Percentiles rank a stretch among this genome's conserved stretches.
Conservation (phyloP, 2,329 filamentous ascomycete genomes). For the Clonostachys rhizophaga region DNA sequence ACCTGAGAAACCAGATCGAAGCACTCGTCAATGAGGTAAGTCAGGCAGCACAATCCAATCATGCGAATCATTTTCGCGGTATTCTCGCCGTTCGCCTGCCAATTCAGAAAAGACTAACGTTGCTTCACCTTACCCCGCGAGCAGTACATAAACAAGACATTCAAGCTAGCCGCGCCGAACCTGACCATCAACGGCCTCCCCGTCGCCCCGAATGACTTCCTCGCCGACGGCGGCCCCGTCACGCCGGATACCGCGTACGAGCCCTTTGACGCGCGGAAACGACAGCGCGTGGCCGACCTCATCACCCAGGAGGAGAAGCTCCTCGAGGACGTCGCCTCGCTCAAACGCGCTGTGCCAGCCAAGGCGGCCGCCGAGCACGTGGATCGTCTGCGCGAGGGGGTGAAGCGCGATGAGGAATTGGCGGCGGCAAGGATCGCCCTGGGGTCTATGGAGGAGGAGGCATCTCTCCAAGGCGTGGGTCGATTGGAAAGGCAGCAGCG, state of each 20-base stretch:
- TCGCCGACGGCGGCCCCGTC: constrained; percentile 14
- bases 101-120: neutral
- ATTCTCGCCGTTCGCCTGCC: neutral
- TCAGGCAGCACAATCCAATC: neutral
- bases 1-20: constrained; percentile 54
- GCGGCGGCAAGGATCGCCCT: constrained; percentile 12
- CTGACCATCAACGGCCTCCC: constrained; percentile 59
- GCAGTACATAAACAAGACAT: constrained; percentile 59
- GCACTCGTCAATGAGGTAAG: constrained; percentile 53
- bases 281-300: constrained; percentile 55
- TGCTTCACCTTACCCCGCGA: neutral
- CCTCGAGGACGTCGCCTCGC: constrained; percentile 55
- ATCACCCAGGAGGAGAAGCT: constrained; percentile 59
- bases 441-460: constrained; percentile 16
- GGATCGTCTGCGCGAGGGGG: constrained; percentile 27
- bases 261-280: constrained; percentile 55
- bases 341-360: constrained; percentile 49
- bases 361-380: constrained; percentile 36
- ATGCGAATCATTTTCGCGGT: no score
- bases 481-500: constrained; percentile 36
- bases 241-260: constrained; percentile 39
- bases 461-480: constrained; percentile 17
- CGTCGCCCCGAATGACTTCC: constrained; percentile 31
- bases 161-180: constrained; percentile 52
- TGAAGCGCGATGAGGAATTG: constrained; percentile 39